Percentiles rank a stretch among this genome's conserved stretches.
Evolutionary conservation across 768 basidiomycete genomes (phyloP).

Genomic region (Panellus pusillus): DNA sequence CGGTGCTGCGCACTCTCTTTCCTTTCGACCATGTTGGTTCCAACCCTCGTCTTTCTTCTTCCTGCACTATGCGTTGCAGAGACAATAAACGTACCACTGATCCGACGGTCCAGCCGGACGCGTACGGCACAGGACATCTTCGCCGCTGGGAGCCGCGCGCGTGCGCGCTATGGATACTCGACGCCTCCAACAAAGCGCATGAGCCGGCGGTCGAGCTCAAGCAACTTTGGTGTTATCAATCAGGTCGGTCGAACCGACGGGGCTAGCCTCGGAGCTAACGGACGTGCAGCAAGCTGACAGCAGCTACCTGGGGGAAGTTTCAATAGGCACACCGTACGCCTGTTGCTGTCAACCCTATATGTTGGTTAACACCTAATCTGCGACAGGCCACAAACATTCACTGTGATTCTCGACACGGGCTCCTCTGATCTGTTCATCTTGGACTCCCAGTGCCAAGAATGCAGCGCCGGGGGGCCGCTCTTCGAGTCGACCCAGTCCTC

Average conservation of each 20-base stretch:
- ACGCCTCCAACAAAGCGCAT: background rate
- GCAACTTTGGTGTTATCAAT: conserved; percentile 2
- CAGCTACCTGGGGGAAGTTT: conserved; percentile 54
- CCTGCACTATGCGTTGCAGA: conserved; percentile 10
- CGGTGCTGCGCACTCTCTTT: no score
- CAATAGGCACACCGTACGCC: conserved; percentile 65
- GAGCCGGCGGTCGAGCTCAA: conserved; percentile 8
- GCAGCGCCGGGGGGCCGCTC: conserved; percentile 37
- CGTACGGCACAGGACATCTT: conserved; percentile 16
- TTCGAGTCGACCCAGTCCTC: conserved; percentile 50
- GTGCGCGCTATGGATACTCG: conserved; percentile 13
- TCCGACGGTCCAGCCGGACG: conserved; percentile 9
- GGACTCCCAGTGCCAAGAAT: conserved; percentile 45
- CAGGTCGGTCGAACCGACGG: conserved; percentile 3
- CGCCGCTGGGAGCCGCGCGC: conserved; percentile 10
- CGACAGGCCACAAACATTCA: conserved; percentile 62
- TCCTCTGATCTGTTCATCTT: conserved; percentile 91
- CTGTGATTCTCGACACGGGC: conserved; percentile 88
- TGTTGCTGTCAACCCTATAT: background rate
- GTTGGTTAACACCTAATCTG: background rate
- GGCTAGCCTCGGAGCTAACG: no score
- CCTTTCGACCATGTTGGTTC: no score
- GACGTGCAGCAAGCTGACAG: conserved; percentile 46
- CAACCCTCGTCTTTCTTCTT: conserved; percentile 2
- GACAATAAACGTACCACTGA: conserved; percentile 15